Percentiles rank a stretch among this genome's conserved stretches.
Conservation (phyloP, 768 basidiomycete genomes). For the Cytidiella melzeri region DNA sequence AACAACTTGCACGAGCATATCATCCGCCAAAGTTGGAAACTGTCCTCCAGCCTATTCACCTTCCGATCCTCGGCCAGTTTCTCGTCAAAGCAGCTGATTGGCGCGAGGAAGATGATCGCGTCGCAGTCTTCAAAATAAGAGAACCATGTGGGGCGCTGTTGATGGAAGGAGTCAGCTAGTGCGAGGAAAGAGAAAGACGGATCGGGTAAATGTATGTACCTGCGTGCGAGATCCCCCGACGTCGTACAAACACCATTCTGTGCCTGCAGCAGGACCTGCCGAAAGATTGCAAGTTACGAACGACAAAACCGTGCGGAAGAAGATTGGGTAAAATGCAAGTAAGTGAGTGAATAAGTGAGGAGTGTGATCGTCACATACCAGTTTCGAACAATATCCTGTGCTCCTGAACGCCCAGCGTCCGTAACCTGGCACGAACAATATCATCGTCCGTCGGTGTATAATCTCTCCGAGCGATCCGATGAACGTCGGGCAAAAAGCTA, state of each 20-base stretch:
- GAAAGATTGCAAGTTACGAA: not conserved
- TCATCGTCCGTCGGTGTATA: conserved; percentile 73
- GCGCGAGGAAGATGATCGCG: conserved; percentile 81
- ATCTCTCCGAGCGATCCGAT: conserved; percentile 53
- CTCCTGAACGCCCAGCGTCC: conserved; percentile 76
- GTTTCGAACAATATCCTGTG: conserved; percentile 62
- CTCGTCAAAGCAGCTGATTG: conserved; percentile 79
- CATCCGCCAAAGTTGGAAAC: conserved; percentile 26
- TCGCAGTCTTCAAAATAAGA: conserved; percentile 81
- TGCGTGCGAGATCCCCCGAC: conserved; percentile 74
- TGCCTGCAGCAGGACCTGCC: conserved; percentile 43
- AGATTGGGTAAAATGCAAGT: too few species aligned
- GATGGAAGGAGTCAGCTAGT: not conserved
- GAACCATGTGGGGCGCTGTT: conserved; percentile 56
- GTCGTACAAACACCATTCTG: conserved; percentile 77
- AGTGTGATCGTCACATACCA: conserved; percentile 40
- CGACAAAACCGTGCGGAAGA: too few species aligned
- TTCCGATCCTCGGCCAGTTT: conserved; percentile 63
- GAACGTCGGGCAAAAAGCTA: conserved; percentile 54
- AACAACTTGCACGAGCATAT: conserved; percentile 26
- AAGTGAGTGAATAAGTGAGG: too few species aligned
- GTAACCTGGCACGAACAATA: conserved; percentile 72
- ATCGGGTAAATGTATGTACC: conserved; percentile 26
- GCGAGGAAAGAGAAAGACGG: not conserved
- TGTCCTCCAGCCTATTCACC: conserved; percentile 57